Conservation (phyloP, 2,329 filamentous ascomycete species). For the Apiospora arundinis region DNA sequence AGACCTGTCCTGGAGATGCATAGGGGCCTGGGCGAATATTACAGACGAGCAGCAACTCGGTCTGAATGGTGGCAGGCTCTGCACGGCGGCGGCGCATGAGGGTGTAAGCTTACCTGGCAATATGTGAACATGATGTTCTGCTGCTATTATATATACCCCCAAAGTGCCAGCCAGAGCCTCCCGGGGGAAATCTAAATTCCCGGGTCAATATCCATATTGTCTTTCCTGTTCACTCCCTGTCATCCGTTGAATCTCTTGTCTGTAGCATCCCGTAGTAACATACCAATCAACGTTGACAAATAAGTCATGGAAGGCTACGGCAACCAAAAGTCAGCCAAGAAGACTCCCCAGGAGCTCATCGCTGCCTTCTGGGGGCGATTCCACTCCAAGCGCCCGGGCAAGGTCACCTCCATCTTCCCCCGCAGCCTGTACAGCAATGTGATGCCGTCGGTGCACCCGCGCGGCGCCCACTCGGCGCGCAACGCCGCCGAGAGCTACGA, state of each 20-base stretch:
- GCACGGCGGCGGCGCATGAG: not conserved
- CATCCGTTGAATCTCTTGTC: no score
- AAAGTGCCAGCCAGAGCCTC: not conserved
- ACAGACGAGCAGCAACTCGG: not conserved
- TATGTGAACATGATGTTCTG: not conserved
- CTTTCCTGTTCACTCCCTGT: no score
- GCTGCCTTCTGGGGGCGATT: constrained; percentile 51
- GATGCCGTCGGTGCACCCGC: constrained; percentile 35
- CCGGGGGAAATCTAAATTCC: not conserved
- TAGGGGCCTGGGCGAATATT: not conserved
- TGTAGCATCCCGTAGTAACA: not conserved
- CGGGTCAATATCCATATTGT: not conserved
- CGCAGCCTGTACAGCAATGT: constrained; percentile 46
- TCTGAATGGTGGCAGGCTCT: not conserved
- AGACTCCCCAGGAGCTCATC: constrained; percentile 45
- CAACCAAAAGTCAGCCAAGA: not conserved
- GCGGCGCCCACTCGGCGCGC: constrained; percentile 38
- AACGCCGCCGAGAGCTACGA: constrained; percentile 52
- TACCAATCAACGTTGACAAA: not conserved
- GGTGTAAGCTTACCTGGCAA: not conserved
- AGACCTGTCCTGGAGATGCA: not conserved
- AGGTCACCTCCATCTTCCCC: constrained; percentile 53
- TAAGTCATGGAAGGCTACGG: not conserved
- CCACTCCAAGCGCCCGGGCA: constrained; percentile 48
- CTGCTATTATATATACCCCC: not conserved